phyloP scores from a whole-genome alignment of 495 filamentous ascomycete genomes.

The Neurospora sp. region DNA sequence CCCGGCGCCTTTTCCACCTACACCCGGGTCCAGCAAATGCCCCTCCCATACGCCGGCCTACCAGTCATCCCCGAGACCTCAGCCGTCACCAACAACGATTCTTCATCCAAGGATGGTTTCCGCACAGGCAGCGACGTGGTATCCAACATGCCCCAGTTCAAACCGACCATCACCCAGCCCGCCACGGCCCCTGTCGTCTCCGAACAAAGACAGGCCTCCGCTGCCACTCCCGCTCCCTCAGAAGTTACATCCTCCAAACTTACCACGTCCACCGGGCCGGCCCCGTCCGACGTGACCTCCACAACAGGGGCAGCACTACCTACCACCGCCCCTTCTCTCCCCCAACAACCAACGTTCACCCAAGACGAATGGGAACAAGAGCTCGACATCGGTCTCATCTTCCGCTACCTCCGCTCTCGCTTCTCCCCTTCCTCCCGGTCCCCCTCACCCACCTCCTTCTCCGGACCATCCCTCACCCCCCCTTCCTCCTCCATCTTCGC shows the following conservation, averaged over 20 bases:
- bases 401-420: conserved; percentile 70
- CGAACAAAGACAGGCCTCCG: neutral
- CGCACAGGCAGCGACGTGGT: conserved; percentile 6
- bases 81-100: conserved; percentile 17
- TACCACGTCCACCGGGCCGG: neutral
- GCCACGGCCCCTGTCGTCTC: neutral
- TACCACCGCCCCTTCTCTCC: conserved; percentile 2
- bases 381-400: conserved; percentile 78
- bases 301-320: neutral
- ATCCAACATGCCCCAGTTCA: conserved; percentile 32
- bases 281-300: neutral
- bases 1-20: conserved; percentile 76
- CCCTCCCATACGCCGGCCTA: conserved; percentile 46
- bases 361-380: conserved; percentile 84
- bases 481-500: conserved; percentile 22
- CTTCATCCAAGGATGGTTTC: neutral
- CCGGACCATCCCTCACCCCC: conserved; percentile 17
- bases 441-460: conserved; percentile 28
- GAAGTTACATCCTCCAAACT: neutral
- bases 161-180: conserved; percentile 36
- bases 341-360: conserved; percentile 24
- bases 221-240: neutral
- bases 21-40: conserved; percentile 38
- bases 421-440: conserved; percentile 38
- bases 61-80: conserved; percentile 42